Conservation (phyloP, 1,284 basidiomycete species). For the Ustilago trichophora region DNA sequence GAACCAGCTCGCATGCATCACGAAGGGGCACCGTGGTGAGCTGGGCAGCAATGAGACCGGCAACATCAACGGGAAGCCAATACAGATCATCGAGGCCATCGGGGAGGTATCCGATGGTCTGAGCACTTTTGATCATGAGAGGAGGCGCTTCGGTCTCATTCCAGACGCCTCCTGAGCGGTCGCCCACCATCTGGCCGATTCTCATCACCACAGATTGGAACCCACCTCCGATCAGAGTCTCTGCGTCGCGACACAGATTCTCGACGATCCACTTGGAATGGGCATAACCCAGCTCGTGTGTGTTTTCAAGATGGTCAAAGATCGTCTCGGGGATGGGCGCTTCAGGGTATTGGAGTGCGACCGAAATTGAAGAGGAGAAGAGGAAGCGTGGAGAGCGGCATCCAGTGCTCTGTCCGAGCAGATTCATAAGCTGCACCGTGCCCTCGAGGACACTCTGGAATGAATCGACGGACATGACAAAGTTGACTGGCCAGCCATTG, state of each 20-base stretch:
- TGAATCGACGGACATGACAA: constrained; percentile 44
- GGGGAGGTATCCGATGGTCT: constrained; percentile 70
- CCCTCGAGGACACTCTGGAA: constrained; percentile 68
- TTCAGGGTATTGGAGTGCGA: constrained; percentile 62
- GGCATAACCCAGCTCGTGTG: constrained; percentile 72
- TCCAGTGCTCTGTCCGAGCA: constrained; percentile 69
- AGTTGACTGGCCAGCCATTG: constrained; percentile 57
- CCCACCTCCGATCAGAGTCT: constrained; percentile 43
- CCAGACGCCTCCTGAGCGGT: constrained; percentile 72
- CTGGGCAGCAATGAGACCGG: constrained; percentile 71
- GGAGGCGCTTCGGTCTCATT: constrained; percentile 72
- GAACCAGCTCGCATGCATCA: constrained; percentile 14
- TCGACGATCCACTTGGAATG: constrained; percentile 74
- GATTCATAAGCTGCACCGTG: constrained; percentile 72
- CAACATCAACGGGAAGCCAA: constrained; percentile 74
- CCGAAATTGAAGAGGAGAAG: constrained; percentile 73
- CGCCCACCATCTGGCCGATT: constrained; percentile 72
- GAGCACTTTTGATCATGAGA: constrained; percentile 68
- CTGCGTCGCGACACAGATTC: constrained; percentile 70
- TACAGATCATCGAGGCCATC: constrained; percentile 69
- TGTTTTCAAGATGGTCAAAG: constrained; percentile 66
- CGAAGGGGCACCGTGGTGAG: constrained; percentile 65
- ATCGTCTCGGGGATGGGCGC: constrained; percentile 68
- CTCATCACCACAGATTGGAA: constrained; percentile 38
- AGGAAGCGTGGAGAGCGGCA: constrained; percentile 69